Conservation (phyloP, 441 rosid genomes). For the Arabidopsis lyrata region DNA sequence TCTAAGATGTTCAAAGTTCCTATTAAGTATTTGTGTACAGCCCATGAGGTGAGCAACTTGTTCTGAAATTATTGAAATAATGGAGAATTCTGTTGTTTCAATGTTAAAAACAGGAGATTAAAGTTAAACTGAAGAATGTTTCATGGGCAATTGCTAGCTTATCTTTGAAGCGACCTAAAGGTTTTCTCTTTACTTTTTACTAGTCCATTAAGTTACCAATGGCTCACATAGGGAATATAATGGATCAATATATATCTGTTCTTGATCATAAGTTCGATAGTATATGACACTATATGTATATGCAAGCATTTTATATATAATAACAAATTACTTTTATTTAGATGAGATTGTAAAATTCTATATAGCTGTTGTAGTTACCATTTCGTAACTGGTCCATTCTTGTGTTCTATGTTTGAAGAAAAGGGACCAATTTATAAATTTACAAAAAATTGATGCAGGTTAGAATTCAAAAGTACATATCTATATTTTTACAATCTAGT, state of each 20-base stretch:
- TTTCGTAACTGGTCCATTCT: slow-evolving; percentile 12
- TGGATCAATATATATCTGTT: not conserved
- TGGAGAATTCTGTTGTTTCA: slow-evolving; percentile 40
- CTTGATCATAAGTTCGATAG: not conserved
- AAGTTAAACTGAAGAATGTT: slow-evolving; percentile 83
- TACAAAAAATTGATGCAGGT: slow-evolving; percentile 1
- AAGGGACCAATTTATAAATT: slow-evolving; percentile 6
- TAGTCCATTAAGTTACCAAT: slow-evolving; percentile 19
- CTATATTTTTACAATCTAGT: not conserved
- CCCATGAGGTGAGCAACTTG: slow-evolving; percentile 29
- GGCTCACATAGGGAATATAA: slow-evolving; percentile 24
- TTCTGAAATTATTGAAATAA: slow-evolving; percentile 7
- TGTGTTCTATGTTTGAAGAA: not conserved
- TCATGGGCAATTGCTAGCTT: slow-evolving; percentile 92
- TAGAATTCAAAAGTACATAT: slow-evolving; percentile 1
- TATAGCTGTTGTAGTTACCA: slow-evolving; percentile 6
- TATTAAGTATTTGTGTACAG: slow-evolving; percentile 24
- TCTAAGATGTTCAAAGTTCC: slow-evolving; percentile 9
- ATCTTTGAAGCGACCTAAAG: slow-evolving; percentile 74
- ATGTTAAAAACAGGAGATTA: slow-evolving; percentile 59
- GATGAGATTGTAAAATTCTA: slow-evolving; percentile 7
- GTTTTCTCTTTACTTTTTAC: slow-evolving; percentile 50
- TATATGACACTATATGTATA: not conserved
- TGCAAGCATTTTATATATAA: slow-evolving; percentile 4
- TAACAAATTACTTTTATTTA: not conserved